Percentiles rank a stretch among this genome's conserved stretches.
These are phyloP conservation scores for Backusella macrospora DNA, from an alignment of 192 early-diverging fungal species.

Conservation along the genomic window DNA sequence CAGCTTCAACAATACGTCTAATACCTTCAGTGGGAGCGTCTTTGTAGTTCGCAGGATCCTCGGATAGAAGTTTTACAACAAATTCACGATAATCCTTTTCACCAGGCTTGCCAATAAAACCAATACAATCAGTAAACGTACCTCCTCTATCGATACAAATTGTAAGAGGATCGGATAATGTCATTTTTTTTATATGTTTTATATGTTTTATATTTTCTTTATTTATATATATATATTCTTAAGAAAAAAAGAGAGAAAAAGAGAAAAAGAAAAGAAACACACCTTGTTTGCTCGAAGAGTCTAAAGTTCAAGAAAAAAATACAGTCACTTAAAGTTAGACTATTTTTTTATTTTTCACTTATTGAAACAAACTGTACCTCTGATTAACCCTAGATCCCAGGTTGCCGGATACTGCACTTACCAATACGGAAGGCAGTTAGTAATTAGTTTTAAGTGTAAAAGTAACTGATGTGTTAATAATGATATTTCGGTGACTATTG, in stretches of 20 bases:
- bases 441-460: too few relatives aligned
- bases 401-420: too few relatives aligned
- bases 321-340: too few relatives aligned
- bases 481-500: too few relatives aligned
- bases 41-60: conserved; percentile 86
- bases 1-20: conserved; percentile 80
- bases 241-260: background rate
- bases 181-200: background rate
- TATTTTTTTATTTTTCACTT: too few relatives aligned
- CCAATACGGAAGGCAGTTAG: too few relatives aligned
- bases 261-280: background rate
- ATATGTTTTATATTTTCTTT: background rate
- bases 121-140: conserved; percentile 97
- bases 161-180: conserved; percentile 14
- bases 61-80: conserved; percentile 91
- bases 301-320: too few relatives aligned
- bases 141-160: conserved; percentile 94
- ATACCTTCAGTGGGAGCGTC: conserved; percentile 97
- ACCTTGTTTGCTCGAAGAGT: too few relatives aligned
- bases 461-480: too few relatives aligned
- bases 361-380: too few relatives aligned
- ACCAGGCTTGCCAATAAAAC: conserved; percentile 61
- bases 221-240: background rate
- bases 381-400: too few relatives aligned
- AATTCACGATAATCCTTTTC: conserved; percentile 54